Evolutionary conservation across 2,329 filamentous ascomycete species (phyloP).

Genomic region (Amylocarpus encephaloides): DNA sequence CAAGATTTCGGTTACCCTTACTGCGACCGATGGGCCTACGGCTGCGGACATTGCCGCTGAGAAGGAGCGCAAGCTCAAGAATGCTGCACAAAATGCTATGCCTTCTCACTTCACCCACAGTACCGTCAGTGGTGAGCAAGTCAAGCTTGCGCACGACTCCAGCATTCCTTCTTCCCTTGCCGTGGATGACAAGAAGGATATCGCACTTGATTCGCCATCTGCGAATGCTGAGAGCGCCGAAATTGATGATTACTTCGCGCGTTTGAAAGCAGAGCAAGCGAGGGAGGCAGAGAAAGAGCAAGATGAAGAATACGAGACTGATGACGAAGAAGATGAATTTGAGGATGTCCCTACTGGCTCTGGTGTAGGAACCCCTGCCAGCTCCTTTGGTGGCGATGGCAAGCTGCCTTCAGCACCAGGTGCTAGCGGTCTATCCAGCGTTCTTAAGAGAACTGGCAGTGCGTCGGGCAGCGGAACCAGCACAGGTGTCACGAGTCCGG

Average conservation of each 20-base stretch:
- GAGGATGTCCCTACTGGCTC: conserved; percentile 38
- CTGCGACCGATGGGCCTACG: conserved; percentile 56
- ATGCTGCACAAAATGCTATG: conserved; percentile 62
- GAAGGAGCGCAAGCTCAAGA: conserved; percentile 56
- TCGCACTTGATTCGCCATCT: conserved; percentile 31
- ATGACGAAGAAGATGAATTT: conserved; percentile 39
- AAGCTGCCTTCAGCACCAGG: conserved; percentile 15
- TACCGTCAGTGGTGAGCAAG: conserved; percentile 60
- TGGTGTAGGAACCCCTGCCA: conserved; percentile 26
- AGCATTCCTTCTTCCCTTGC: conserved; percentile 33
- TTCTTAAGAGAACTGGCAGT: conserved; percentile 28
- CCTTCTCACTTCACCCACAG: conserved; percentile 67
- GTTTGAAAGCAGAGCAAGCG: conserved; percentile 55
- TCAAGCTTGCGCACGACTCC: conserved; percentile 37
- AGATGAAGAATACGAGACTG: conserved; percentile 45
- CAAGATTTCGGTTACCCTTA: conserved; percentile 64
- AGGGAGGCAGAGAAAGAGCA: conserved; percentile 42
- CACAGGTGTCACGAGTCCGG: conserved; percentile 30
- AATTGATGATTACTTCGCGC: conserved; percentile 62
- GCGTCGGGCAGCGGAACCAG: conserved; percentile 28
- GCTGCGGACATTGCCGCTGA: conserved; percentile 63
- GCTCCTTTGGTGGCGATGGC: conserved; percentile 19
- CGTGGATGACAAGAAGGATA: conserved; percentile 42
- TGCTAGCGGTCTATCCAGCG: conserved; percentile 20
- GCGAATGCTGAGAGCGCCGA: conserved; percentile 49